Evolutionary conservation across 306 rosid species (phyloP), one percentile per base, ranked within the genome.

Genomic region (Vicia villosa): DNA sequence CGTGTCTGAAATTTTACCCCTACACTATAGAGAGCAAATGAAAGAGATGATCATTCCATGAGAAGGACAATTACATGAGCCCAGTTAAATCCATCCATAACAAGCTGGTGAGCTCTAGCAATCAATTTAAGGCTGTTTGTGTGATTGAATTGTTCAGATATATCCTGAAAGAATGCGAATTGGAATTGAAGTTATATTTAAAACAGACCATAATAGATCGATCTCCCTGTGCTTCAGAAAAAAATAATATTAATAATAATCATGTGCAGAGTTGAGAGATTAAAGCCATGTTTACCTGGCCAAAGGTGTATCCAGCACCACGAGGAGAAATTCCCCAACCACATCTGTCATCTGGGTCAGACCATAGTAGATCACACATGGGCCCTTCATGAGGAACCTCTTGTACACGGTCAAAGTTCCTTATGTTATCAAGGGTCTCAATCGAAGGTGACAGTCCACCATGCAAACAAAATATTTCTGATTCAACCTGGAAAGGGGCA

Each of bases 261-360:
- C 13, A 37, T 3, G 19, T 10, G 22, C 57, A 57, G 70, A 40
- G n/a, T 45, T 32, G 59, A 69, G 56, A 45, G 63, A 77, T 20
- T 47, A 26, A 55, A 75, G 72, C 43, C 54, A 46, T 63, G 66
- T 55, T 72, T 81, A 95, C 99, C 96, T 91, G 96, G 69, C 99
- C 99, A 85, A 95, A 95, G 58, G 99, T 95, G 81, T 91, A 95
- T 45, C 99, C 97, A 60, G 99, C 99, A 63, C 99, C 99, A 12
- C 97, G 97, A 63, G 99, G 99, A 66, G 99, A 95, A 83, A 95
- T 95, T 60, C 99, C 99, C 99, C 99, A 95, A 62, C 99, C 99
- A 72, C 99, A 95, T 64, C 99, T 88, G 68, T 95, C 99, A 79
- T 95, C 99, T 60, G 99, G 99, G 75, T 95, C 99, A 72, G 99